phyloP scores from a whole-genome alignment of 2,329 filamentous ascomycete species.

The Phialophora tarda region DNA sequence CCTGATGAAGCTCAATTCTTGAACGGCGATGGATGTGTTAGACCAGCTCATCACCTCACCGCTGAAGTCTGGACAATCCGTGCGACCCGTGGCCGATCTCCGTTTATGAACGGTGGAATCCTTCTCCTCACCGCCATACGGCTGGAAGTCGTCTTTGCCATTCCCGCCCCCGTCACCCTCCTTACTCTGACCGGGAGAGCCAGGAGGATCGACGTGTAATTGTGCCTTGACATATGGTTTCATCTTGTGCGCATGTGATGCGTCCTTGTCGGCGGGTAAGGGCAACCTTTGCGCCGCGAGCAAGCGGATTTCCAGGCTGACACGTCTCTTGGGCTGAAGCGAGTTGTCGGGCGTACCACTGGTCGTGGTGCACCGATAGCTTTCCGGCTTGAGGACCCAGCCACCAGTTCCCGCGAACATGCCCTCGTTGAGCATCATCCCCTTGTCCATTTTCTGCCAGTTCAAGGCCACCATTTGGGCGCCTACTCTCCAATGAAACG shows the following conservation, averaged over 20 bases:
- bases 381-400: conserved; percentile 82
- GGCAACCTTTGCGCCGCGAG: conserved; percentile 79
- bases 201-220: conserved; percentile 75
- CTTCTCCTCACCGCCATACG: conserved; percentile 55
- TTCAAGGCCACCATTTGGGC: conserved; percentile 92
- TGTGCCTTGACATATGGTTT: conserved; percentile 79
- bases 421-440: conserved; percentile 94
- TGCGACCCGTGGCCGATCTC: conserved; percentile 61
- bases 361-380: conserved; percentile 62
- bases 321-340: conserved; percentile 56
- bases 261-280: conserved; percentile 60
- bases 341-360: conserved; percentile 41
- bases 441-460: conserved; percentile 89
- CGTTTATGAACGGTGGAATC: conserved; percentile 59
- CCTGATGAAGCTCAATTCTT: conserved; percentile 75
- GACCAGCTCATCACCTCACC: conserved; percentile 65
- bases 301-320: conserved; percentile 74
- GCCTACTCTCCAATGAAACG: conserved; percentile 83
- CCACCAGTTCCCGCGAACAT: conserved; percentile 84
- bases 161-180: conserved; percentile 58
- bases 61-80: conserved; percentile 69
- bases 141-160: conserved; percentile 40
- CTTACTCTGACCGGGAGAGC: conserved; percentile 46
- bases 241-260: conserved; percentile 56
- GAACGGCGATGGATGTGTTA: conserved; percentile 62